A percentile compares a stretch with the other conserved stretches of the same genome.
Evolutionary conservation across 1,284 basidiomycete genomes (phyloP).

Genomic region (Apiotrichum sp.): DNA sequence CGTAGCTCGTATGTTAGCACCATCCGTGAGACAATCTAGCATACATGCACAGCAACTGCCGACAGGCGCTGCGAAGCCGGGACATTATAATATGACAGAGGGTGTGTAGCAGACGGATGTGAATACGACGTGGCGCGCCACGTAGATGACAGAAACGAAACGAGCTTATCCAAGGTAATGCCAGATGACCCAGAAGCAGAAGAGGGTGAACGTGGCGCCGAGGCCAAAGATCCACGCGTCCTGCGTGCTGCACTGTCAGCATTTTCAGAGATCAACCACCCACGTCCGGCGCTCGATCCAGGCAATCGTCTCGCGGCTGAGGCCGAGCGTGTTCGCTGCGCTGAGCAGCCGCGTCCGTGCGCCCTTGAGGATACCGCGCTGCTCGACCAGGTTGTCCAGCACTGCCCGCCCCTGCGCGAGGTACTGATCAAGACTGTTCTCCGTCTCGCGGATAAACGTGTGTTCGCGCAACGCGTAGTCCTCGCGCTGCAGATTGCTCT

Average conservation of each 20-base stretch:
- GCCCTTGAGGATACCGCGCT: conserved; percentile 84
- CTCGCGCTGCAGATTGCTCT: conserved; percentile 52
- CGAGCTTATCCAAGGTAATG: conserved; percentile 67
- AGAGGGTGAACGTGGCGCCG: conserved; percentile 76
- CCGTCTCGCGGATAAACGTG: conserved; percentile 73
- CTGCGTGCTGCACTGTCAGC: conserved; percentile 59
- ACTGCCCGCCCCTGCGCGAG: conserved; percentile 83
- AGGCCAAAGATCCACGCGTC: conserved; percentile 85
- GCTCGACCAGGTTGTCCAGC: conserved; percentile 81
- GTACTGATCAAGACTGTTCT: conserved; percentile 76
- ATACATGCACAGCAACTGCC: no score
- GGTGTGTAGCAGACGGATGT: no score
- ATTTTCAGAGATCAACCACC: conserved; percentile 20
- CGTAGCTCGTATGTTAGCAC: no score
- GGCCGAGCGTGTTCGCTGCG: conserved; percentile 83
- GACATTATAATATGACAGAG: no score
- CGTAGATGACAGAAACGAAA: no score
- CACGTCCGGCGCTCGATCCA: conserved; percentile 91
- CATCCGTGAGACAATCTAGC: no score
- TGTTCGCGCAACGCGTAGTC: conserved; percentile 77
- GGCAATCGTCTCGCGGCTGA: conserved; percentile 84
- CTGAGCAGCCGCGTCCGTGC: conserved; percentile 75
- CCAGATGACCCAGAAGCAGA: conserved; percentile 86
- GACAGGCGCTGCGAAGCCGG: no score
- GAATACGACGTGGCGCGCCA: no score